Percentiles rank a stretch among this genome's conserved stretches.
These are phyloP conservation scores for Mycena alexandri DNA, from an alignment of 768 basidiomycete species.

Conservation along the genomic window DNA sequence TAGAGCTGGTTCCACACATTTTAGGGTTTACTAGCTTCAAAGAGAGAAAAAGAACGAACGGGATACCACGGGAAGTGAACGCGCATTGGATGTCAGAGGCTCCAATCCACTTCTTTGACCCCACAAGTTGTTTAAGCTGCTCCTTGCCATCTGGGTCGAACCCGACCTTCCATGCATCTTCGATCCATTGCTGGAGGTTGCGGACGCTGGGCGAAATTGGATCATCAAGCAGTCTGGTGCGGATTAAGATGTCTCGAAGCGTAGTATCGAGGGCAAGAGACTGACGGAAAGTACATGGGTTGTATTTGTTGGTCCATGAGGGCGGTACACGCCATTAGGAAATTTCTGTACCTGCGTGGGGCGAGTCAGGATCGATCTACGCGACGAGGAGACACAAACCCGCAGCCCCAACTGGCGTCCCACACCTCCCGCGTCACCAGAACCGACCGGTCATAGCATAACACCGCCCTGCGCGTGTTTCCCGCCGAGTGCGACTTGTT, in stretches of 20 bases:
- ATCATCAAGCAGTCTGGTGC: slow-evolving; percentile 59
- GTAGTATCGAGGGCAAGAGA: neutral
- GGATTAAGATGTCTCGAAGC: neutral
- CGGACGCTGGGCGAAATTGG: slow-evolving; percentile 75
- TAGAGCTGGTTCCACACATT: slow-evolving; percentile 54
- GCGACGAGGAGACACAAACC: slow-evolving; percentile 54
- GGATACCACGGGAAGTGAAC: slow-evolving; percentile 82
- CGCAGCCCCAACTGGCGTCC: slow-evolving; percentile 82
- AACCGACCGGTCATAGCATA: slow-evolving; percentile 74
- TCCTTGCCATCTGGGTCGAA: slow-evolving; percentile 79
- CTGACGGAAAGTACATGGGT: slow-evolving; percentile 65
- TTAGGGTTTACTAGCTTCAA: slow-evolving; percentile 11
- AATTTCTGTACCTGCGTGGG: slow-evolving; percentile 79
- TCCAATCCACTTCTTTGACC: slow-evolving; percentile 83
- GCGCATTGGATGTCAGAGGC: slow-evolving; percentile 80
- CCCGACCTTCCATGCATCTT: slow-evolving; percentile 84
- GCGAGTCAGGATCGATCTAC: slow-evolving; percentile 5
- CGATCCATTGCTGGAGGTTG: slow-evolving; percentile 83
- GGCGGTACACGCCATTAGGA: slow-evolving; percentile 80
- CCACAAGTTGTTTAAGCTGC: slow-evolving; percentile 67
- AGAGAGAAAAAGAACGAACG: slow-evolving; percentile 63
- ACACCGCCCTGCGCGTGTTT: slow-evolving; percentile 64
- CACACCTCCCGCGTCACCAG: slow-evolving; percentile 70
- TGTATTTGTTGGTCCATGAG: slow-evolving; percentile 77
- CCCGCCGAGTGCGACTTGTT: slow-evolving; percentile 64